These are phyloP conservation scores for Neocucurbitaria cava DNA, from an alignment of 2,329 filamentous ascomycete genomes.

Conservation along the genomic window DNA sequence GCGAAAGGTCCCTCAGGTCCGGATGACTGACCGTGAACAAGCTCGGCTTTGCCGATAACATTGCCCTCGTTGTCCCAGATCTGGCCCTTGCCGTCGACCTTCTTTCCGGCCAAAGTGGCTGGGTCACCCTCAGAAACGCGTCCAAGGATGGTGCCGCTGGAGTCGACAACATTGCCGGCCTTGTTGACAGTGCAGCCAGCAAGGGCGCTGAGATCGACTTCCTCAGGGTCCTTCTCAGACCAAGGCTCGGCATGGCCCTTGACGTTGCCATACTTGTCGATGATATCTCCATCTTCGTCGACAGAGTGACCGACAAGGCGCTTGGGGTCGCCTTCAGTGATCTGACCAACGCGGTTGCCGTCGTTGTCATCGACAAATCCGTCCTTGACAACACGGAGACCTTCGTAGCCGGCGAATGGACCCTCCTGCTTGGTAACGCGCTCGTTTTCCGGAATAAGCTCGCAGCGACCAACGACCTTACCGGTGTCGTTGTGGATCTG, in stretches of 20 bases:
- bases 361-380: slow-evolving; percentile 79
- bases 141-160: slow-evolving; percentile 64
- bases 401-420: slow-evolving; percentile 71
- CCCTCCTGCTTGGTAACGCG: slow-evolving; percentile 66
- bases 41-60: slow-evolving; percentile 65
- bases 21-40: slow-evolving; percentile 60
- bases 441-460: slow-evolving; percentile 64
- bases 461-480: slow-evolving; percentile 63
- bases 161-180: slow-evolving; percentile 67
- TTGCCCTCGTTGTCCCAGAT: slow-evolving; percentile 70
- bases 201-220: slow-evolving; percentile 65
- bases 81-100: slow-evolving; percentile 68
- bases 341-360: slow-evolving; percentile 76
- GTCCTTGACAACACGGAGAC: slow-evolving; percentile 71
- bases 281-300: slow-evolving; percentile 82
- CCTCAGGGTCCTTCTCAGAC: slow-evolving; percentile 57
- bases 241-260: slow-evolving; percentile 67
- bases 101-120: slow-evolving; percentile 64
- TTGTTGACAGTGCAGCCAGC: slow-evolving; percentile 70
- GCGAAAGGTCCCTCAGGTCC: slow-evolving; percentile 65
- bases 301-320: slow-evolving; percentile 74
- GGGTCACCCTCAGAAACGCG: slow-evolving; percentile 65
- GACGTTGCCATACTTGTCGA: slow-evolving; percentile 74
- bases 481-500: slow-evolving; percentile 64
- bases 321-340: slow-evolving; percentile 75